Base-by-base conservation (phyloP, 2,329 filamentous ascomycete species). In the Hymenoscyphus occultus region DNA sequence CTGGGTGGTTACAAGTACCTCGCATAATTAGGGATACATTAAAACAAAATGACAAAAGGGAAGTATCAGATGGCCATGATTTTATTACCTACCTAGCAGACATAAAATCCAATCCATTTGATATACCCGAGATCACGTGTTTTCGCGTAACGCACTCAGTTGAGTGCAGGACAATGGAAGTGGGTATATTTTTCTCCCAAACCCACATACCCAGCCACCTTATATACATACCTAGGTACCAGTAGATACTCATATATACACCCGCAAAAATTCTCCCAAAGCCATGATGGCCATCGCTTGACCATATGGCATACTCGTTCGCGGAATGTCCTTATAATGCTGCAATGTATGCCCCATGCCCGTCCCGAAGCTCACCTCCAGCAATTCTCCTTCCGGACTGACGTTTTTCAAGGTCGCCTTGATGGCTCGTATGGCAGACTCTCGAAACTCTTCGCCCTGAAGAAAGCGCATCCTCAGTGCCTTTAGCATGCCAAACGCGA, bases 241-340 rank as follows among this genome's bases (percentile, higher is more conserved):
- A 5, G 5, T 35, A 35, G 35, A 35, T 35, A 35, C 35, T 58
- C 42, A 60, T 60, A 84, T 77, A 67, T 84, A 89, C 39, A 82
- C 82, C 59, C 89, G 81, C 76, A 91, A 74, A 71, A 89, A 90
- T 77, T 94, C 91, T 0, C 89, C 90, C 68, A 93, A 75, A 0
- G 89, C 87, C 87, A 93, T 92, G 68, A 93, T 92, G 0, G 89
- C 90, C 90, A 93, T 93, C 0, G 90, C 89, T 76, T 93, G 91
- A 0, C 91, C 91, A 71, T 93, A 93, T 6, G 90, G 91, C 91
- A 93, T 94, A 71, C 88, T 89, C 2, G 91, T 94, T 67, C 88
- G 78, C 1, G 87, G 83, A 65, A 94, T 93, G 68, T 91, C 84
- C 76, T 90, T 89, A 74, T 94, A 93, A 75, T 92, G 89, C 77